phyloP scores from a whole-genome alignment of 805 yeast genomes.

The Myxozyma geophila region DNA sequence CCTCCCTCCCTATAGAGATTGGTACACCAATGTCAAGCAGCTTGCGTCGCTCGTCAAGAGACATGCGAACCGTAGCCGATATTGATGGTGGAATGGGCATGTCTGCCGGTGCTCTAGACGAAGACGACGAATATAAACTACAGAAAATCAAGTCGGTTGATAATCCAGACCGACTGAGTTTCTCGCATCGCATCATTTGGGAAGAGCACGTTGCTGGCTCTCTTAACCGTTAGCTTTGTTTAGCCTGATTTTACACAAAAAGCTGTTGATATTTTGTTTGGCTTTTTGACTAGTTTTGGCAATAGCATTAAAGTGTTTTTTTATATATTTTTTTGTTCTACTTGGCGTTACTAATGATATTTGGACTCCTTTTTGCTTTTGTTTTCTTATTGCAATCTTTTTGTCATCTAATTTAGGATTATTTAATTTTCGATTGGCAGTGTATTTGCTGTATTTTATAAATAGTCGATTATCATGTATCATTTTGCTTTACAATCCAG shows the following conservation, averaged over 20 bases:
- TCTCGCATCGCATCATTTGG: conserved; percentile 34
- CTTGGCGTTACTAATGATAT: too few species aligned
- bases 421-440: too few species aligned
- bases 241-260: neutral
- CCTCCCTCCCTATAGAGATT: conserved; percentile 33
- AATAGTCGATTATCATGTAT: too few species aligned
- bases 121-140: conserved; percentile 29
- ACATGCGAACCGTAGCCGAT: conserved; percentile 1
- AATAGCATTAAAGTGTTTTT: too few species aligned
- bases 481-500: too few species aligned
- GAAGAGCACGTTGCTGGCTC: conserved; percentile 34
- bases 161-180: conserved; percentile 31
- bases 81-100: conserved; percentile 31
- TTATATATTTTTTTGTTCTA: too few species aligned
- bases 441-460: too few species aligned
- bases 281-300: too few species aligned
- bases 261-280: too few species aligned
- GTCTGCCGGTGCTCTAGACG: conserved; percentile 25
- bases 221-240: neutral
- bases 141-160: conserved; percentile 25
- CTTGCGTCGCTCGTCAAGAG: conserved; percentile 3
- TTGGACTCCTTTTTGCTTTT: too few species aligned
- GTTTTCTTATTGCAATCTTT: too few species aligned
- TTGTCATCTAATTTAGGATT: too few species aligned
- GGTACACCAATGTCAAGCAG: conserved; percentile 10